Conservation (phyloP, 2,329 filamentous ascomycete genomes). For the Fusarium haematococcum region DNA sequence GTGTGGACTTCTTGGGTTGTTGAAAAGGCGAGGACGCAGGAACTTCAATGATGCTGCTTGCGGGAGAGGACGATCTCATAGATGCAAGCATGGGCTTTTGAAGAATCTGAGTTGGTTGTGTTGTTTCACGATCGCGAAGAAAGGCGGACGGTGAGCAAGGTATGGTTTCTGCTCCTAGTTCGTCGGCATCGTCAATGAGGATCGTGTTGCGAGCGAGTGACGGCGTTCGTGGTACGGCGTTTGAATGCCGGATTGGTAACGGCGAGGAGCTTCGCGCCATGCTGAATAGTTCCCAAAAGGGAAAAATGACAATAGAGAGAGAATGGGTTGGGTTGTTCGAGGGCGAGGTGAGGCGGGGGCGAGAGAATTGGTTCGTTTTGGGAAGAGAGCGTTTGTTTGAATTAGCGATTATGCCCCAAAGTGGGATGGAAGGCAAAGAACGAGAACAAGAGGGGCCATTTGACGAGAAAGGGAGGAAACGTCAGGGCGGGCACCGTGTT, state of each 20-base stretch:
- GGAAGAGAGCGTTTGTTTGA: slow-evolving; percentile 17
- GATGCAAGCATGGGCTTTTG: slow-evolving; percentile 52
- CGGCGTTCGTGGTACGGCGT: slow-evolving; percentile 44
- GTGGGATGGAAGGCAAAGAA: slow-evolving; percentile 20
- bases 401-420: slow-evolving; percentile 27
- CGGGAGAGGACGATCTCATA: slow-evolving; percentile 56
- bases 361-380: slow-evolving; percentile 7
- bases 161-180: slow-evolving; percentile 59
- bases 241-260: slow-evolving; percentile 47
- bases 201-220: slow-evolving; percentile 41
- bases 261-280: slow-evolving; percentile 50
- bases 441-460: slow-evolving; percentile 4
- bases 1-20: slow-evolving; percentile 46
- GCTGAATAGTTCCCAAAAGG: slow-evolving; percentile 6
- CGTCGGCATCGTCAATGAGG: slow-evolving; percentile 56
- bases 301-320: slow-evolving; percentile 8
- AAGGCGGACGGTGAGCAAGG: slow-evolving; percentile 57
- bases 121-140: slow-evolving; percentile 48
- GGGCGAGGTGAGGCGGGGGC: slow-evolving; percentile 22
- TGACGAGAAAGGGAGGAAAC: background rate
- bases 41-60: slow-evolving; percentile 75
- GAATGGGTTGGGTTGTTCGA: slow-evolving; percentile 12
- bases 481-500: background rate
- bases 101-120: slow-evolving; percentile 62
- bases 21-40: slow-evolving; percentile 87